phyloP scores from a whole-genome alignment of 1,284 basidiomycete species.

The Tylopilus sp. region DNA sequence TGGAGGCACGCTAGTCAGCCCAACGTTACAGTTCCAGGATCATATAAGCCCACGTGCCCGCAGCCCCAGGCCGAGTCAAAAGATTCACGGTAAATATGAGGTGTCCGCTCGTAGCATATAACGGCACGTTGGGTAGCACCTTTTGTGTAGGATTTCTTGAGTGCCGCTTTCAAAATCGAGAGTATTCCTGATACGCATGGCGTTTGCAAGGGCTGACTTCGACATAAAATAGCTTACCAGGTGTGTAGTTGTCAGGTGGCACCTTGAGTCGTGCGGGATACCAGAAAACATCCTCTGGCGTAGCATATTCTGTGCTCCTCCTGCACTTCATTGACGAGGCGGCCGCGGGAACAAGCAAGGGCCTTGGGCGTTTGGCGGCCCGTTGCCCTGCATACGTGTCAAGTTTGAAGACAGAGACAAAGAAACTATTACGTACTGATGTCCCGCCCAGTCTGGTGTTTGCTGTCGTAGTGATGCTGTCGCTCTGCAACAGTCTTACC shows the following conservation, averaged over 20 bases:
- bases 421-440: not conserved
- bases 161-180: slow-evolving; percentile 52
- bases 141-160: slow-evolving; percentile 49
- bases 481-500: slow-evolving; percentile 35
- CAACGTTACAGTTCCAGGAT: not conserved
- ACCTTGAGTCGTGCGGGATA: slow-evolving; percentile 39
- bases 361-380: slow-evolving; percentile 3
- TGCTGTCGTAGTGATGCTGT: slow-evolving; percentile 44
- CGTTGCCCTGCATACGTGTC: slow-evolving; percentile 12
- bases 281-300: slow-evolving; percentile 58
- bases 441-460: slow-evolving; percentile 30
- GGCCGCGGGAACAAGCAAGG: not conserved
- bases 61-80: slow-evolving; percentile 73
- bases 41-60: slow-evolving; percentile 43
- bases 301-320: slow-evolving; percentile 12
- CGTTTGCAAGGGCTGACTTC: slow-evolving; percentile 1
- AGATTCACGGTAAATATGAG: slow-evolving; percentile 53
- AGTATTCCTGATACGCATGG: slow-evolving; percentile 53
- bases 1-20: slow-evolving; percentile 28
- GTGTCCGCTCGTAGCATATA: slow-evolving; percentile 57
- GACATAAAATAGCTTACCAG: slow-evolving; percentile 45
- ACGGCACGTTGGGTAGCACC: slow-evolving; percentile 56
- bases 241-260: slow-evolving; percentile 68
- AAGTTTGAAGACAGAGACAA: not conserved
- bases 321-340: slow-evolving; percentile 3